phyloP scores from a whole-genome alignment of 2,329 filamentous ascomycete genomes.

The Graphiopsis chlorocephala region DNA sequence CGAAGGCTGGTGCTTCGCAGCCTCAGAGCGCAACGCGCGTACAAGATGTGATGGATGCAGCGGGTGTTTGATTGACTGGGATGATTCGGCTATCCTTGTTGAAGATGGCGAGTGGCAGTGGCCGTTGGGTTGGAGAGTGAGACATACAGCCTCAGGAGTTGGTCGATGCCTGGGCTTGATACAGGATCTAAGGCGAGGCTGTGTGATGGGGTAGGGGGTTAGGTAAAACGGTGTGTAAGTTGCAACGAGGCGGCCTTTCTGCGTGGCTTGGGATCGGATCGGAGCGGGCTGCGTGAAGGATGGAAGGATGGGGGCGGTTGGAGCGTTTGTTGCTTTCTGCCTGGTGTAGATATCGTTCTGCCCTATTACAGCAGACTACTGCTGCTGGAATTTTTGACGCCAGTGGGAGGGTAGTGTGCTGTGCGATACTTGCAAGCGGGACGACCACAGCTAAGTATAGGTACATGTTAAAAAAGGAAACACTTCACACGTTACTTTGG shows the following conservation, averaged over 20 bases:
- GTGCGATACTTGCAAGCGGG: not conserved
- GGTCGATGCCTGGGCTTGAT: not conserved
- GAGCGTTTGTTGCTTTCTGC: not conserved
- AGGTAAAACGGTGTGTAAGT: not conserved
- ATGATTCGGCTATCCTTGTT: not conserved
- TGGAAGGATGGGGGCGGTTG: not conserved
- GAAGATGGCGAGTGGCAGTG: not conserved
- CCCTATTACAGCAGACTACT: not conserved
- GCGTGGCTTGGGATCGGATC: not conserved
- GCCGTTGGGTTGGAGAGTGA: not conserved
- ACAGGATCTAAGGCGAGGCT: not conserved
- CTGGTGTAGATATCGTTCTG: not conserved
- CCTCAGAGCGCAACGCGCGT: not conserved
- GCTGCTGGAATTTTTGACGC: not conserved
- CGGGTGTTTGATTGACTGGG: not conserved
- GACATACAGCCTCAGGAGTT: not conserved
- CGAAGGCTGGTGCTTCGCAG: no score
- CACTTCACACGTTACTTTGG: not conserved
- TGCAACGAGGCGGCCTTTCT: not conserved
- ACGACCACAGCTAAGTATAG: not conserved
- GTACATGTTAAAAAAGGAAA: not conserved
- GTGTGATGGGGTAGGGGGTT: no score
- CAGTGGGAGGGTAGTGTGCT: not conserved
- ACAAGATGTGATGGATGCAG: not conserved
- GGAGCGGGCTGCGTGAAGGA: not conserved